Percentiles rank a stretch among this genome's conserved stretches.
Conservation (phyloP, 23 red algal genomes). For the Cyanidiococcus yangmingshanensis region DNA sequence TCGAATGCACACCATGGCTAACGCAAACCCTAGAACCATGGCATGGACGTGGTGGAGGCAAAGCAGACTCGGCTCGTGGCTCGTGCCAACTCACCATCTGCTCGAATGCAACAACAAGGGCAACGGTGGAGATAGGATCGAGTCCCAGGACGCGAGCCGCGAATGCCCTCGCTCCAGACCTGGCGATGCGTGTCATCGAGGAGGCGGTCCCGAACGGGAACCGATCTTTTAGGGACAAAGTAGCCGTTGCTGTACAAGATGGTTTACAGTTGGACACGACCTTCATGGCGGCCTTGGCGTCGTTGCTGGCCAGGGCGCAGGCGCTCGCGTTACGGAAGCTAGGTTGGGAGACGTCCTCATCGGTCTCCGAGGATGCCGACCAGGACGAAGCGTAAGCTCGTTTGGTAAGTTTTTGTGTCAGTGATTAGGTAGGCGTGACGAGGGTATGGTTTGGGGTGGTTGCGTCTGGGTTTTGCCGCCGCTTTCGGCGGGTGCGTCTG, state of each 20-base stretch:
- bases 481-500: neutral
- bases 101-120: neutral
- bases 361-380: no score
- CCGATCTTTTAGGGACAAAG: neutral
- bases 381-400: no score
- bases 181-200: neutral
- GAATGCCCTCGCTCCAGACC: no score
- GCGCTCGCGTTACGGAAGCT: no score
- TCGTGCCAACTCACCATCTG: neutral
- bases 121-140: no score
- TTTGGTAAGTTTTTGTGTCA: no score
- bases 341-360: no score
- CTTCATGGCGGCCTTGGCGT: neutral
- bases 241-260: neutral
- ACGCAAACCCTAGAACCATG: neutral
- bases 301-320: neutral
- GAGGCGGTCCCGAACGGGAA: neutral
- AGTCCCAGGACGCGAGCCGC: no score
- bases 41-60: neutral
- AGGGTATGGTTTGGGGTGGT: no score
- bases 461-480: neutral
- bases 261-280: neutral
- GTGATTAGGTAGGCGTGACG: no score
- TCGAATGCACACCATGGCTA: neutral
- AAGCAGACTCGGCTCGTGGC: neutral